These are phyloP conservation scores for Xylaria bambusicola DNA, from an alignment of 495 filamentous ascomycete species.

Conservation along the genomic window DNA sequence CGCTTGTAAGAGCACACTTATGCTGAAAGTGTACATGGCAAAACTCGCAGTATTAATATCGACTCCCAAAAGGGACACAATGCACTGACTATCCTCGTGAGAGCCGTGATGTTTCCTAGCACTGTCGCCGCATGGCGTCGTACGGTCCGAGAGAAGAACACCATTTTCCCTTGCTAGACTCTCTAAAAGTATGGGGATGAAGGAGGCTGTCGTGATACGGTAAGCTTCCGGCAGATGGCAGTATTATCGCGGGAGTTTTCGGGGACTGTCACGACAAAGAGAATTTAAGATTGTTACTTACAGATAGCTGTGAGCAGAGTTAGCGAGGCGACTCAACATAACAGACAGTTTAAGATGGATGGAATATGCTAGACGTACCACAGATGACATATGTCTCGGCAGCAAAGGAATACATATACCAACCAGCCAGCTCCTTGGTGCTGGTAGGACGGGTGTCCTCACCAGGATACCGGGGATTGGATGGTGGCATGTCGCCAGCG, in stretches of 20 bases:
- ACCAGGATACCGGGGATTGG: constrained; percentile 60
- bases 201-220: constrained; percentile 64
- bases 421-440: constrained; percentile 82
- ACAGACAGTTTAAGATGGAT: constrained; percentile 6
- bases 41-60: constrained; percentile 97
- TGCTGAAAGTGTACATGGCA: constrained; percentile 96
- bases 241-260: neutral
- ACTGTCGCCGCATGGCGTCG: constrained; percentile 64
- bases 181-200: constrained; percentile 95
- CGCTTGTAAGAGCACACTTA: constrained; percentile 86
- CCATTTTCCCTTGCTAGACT: constrained; percentile 89
- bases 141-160: constrained; percentile 74
- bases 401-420: constrained; percentile 96
- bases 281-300: constrained; percentile 21
- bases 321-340: constrained; percentile 12
- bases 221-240: constrained; percentile 15
- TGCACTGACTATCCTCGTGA: constrained; percentile 66
- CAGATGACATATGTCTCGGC: constrained; percentile 98
- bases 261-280: neutral
- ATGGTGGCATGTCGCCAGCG: constrained; percentile 17
- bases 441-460: constrained; percentile 90
- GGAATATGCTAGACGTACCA: constrained; percentile 55
- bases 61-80: constrained; percentile 76
- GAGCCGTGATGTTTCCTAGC: constrained; percentile 33
- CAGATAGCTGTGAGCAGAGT: constrained; percentile 30